Evolutionary conservation across 805 yeast species (phyloP).

Genomic region (Kodamaea lidongshanica): DNA sequence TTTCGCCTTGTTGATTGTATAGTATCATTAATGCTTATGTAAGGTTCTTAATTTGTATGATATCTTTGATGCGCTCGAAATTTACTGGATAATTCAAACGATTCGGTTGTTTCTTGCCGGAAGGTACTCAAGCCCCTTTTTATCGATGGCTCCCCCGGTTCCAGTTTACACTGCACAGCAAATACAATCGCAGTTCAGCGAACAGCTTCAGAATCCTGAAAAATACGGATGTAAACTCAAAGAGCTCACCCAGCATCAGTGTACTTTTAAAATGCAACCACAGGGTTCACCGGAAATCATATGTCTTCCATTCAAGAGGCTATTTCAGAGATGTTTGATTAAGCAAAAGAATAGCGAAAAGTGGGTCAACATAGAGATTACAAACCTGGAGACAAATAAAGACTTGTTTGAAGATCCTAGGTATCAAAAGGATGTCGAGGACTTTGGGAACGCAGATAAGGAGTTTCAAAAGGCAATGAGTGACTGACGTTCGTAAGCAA

Average conservation of each 20-base stretch:
- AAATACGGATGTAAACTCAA: slow-evolving; percentile 29
- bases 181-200: slow-evolving; percentile 19
- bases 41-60: too few species aligned
- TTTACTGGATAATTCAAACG: too few species aligned
- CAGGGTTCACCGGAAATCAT: slow-evolving; percentile 29
- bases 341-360: slow-evolving; percentile 19
- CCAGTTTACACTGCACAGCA: slow-evolving; percentile 31
- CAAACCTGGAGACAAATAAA: slow-evolving; percentile 28
- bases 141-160: slow-evolving; percentile 40
- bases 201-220: slow-evolving; percentile 24
- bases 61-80: too few species aligned
- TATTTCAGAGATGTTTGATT: slow-evolving; percentile 36
- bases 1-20: too few species aligned
- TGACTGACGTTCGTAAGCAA: too few species aligned
- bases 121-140: too few species aligned
- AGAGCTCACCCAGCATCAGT: slow-evolving; percentile 36
- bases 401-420: slow-evolving; percentile 17
- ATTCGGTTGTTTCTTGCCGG: too few species aligned
- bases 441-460: slow-evolving; percentile 33
- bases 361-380: slow-evolving; percentile 38
- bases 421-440: slow-evolving; percentile 23
- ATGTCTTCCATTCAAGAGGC: slow-evolving; percentile 38
- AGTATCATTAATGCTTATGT: too few species aligned
- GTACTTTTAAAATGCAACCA: slow-evolving; percentile 30
- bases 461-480: slow-evolving; percentile 28